These are phyloP conservation scores for Phytophthora pisi DNA, from an alignment of 352 stramenopile species.

Conservation along the genomic window DNA sequence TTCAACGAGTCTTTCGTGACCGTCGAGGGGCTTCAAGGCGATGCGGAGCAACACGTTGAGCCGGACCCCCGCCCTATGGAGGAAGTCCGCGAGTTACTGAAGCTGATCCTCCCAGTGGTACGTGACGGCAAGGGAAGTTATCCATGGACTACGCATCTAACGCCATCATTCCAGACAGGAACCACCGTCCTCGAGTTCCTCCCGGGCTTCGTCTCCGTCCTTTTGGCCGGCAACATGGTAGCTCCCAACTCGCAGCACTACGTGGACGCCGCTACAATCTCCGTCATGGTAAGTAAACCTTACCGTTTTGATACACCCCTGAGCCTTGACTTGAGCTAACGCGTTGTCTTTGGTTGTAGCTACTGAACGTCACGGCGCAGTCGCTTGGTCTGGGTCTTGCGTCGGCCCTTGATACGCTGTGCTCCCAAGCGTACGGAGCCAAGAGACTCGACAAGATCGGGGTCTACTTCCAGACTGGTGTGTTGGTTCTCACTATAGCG, in stretches of 20 bases:
- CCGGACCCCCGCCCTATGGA: constrained; percentile 4
- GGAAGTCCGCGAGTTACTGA: constrained; percentile 10
- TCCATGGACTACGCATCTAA: neutral
- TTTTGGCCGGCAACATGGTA: constrained; percentile 65
- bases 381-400: constrained; percentile 63
- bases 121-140: neutral
- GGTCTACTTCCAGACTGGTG: constrained; percentile 58
- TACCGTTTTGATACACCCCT: too few relatives aligned
- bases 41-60: constrained; percentile 4
- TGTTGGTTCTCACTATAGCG: constrained; percentile 47
- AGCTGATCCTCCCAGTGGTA: constrained; percentile 21
- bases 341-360: constrained; percentile 21
- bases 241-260: constrained; percentile 54
- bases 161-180: constrained; percentile 6
- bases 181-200: constrained; percentile 38
- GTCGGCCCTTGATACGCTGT: constrained; percentile 79
- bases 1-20: constrained; percentile 18
- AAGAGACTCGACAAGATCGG: constrained; percentile 20
- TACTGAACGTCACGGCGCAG: constrained; percentile 66
- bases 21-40: neutral
- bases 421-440: constrained; percentile 64
- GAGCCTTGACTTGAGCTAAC: neutral
- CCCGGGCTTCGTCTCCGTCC: constrained; percentile 21
- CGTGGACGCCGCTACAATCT: constrained; percentile 58
- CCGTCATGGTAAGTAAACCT: constrained; percentile 42